Conservation (phyloP, 108 stramenopile genomes). For the Cyclotella cryptica region DNA sequence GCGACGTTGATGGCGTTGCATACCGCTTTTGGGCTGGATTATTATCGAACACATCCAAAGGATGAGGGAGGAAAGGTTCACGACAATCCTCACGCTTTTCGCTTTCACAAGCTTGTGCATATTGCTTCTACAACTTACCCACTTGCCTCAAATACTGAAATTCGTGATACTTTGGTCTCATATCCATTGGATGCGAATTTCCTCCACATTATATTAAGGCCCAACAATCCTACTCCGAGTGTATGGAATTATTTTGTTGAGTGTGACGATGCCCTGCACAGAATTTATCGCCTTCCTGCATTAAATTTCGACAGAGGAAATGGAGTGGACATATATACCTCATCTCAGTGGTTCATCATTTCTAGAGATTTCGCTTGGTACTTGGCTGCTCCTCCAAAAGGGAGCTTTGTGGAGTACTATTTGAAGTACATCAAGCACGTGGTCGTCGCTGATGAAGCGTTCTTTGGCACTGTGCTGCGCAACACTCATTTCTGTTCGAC, state of each 20-base stretch:
- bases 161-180: slow-evolving; percentile 79
- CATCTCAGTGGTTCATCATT: slow-evolving; percentile 95
- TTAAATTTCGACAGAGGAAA: slow-evolving; percentile 60
- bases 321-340: slow-evolving; percentile 84
- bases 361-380: slow-evolving; percentile 91
- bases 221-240: slow-evolving; percentile 62
- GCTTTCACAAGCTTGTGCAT: slow-evolving; percentile 89
- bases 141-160: slow-evolving; percentile 87
- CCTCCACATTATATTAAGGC: slow-evolving; percentile 79
- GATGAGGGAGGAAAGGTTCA: slow-evolving; percentile 30
- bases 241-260: slow-evolving; percentile 96
- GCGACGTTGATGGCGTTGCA: slow-evolving; percentile 85
- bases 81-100: slow-evolving; percentile 53
- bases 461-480: slow-evolving; percentile 93
- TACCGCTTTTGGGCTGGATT: slow-evolving; percentile 62
- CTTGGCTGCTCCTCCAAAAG: slow-evolving; percentile 73
- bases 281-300: slow-evolving; percentile 86
- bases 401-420: slow-evolving; percentile 77
- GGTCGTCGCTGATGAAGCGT: slow-evolving; percentile 96
- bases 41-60: slow-evolving; percentile 57
- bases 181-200: slow-evolving; percentile 90
- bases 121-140: slow-evolving; percentile 93
- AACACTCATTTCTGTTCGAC: slow-evolving; percentile 87
- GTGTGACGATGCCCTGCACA: slow-evolving; percentile 94
- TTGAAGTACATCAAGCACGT: slow-evolving; percentile 85